These are phyloP conservation scores for Verticillium dahliae DNA, from an alignment of 2,329 filamentous ascomycete genomes.

Conservation along the genomic window DNA sequence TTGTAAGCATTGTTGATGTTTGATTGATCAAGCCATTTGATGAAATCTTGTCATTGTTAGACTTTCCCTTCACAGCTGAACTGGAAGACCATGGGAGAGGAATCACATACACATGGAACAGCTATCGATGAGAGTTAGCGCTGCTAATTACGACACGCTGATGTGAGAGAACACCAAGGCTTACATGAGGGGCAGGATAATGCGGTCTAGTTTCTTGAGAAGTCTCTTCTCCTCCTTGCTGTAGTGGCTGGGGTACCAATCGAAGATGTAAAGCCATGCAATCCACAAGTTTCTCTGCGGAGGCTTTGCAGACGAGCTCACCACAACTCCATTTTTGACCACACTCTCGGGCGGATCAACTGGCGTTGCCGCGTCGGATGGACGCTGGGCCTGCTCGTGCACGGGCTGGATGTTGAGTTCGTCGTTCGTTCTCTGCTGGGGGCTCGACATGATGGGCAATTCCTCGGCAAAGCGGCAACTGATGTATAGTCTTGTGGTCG, in stretches of 20 bases:
- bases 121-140: neutral
- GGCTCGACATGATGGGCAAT: neutral
- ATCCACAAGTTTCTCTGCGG: conserved; percentile 12
- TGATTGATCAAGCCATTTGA: conserved; percentile 30
- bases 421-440: neutral
- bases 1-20: conserved; percentile 39
- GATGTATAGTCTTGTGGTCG: neutral
- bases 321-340: conserved; percentile 14
- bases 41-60: conserved; percentile 3
- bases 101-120: neutral
- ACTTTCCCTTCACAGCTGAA: neutral
- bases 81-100: neutral
- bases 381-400: neutral
- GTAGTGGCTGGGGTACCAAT: conserved; percentile 25
- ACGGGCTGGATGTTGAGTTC: neutral
- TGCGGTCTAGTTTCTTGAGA: conserved; percentile 20
- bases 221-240: conserved; percentile 18
- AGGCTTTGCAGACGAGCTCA: conserved; percentile 15
- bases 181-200: conserved; percentile 21
- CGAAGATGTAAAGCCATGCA: conserved; percentile 20
- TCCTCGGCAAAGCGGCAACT: neutral
- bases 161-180: neutral
- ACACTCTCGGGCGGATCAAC: neutral
- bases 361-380: neutral
- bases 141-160: neutral